These are phyloP conservation scores for Biscutella auriculata DNA, from an alignment of 441 rosid genomes.

Conservation along the genomic window DNA sequence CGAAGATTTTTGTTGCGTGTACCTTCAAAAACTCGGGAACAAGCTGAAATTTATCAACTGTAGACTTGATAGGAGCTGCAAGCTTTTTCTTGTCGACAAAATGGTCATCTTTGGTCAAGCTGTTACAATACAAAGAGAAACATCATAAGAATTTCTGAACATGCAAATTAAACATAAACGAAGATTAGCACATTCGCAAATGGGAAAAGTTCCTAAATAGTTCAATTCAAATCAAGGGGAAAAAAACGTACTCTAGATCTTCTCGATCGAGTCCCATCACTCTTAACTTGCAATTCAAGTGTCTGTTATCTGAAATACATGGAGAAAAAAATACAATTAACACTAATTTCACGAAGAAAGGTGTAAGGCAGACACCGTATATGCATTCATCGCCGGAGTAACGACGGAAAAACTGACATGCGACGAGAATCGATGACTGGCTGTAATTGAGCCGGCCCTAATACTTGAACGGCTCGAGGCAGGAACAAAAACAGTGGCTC, in stretches of 20 bases:
- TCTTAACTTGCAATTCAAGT: constrained; percentile 1
- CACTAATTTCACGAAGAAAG: neutral
- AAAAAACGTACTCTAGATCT: constrained; percentile 8
- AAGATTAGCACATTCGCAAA: neutral
- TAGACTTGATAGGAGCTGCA: constrained; percentile 51
- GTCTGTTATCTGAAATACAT: neutral
- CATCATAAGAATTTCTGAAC: neutral
- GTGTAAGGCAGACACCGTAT: neutral
- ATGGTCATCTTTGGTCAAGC: constrained; percentile 7
- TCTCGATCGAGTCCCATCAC: constrained; percentile 15
- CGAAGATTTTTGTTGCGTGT: neutral
- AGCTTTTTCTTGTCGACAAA: constrained; percentile 40
- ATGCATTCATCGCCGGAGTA: neutral
- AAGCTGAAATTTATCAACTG: constrained; percentile 61
- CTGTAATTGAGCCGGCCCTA: too few species aligned
- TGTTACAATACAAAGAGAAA: constrained; percentile 4
- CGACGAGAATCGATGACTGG: neutral
- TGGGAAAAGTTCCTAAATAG: neutral
- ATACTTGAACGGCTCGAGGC: too few species aligned
- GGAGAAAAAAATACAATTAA: neutral
- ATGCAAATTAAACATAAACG: neutral
- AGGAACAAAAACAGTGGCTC: too few species aligned
- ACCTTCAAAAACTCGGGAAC: constrained; percentile 90
- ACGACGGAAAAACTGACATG: neutral
- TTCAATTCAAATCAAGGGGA: neutral